A percentile compares a stretch with the other conserved stretches of the same genome.
Conservation (phyloP, 495 filamentous ascomycete genomes). For the Neurospora hispaniola region DNA sequence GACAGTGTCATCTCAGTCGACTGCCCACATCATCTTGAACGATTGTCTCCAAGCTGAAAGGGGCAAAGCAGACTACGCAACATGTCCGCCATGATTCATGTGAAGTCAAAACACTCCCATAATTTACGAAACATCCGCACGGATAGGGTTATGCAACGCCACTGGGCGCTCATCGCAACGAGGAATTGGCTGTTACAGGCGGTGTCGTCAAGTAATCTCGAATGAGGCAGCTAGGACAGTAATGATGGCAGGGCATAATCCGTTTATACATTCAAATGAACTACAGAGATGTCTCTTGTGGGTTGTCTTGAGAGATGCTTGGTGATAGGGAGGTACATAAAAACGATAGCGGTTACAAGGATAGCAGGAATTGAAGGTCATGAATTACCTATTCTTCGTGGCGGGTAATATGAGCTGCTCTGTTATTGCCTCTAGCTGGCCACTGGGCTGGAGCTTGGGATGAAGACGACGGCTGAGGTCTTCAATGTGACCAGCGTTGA, state of each 20-base stretch:
- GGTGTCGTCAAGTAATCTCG: neutral
- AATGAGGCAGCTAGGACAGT: neutral
- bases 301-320: neutral
- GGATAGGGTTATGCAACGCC: neutral
- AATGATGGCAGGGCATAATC: neutral
- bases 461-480: neutral
- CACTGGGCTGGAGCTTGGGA: neutral
- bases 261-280: neutral
- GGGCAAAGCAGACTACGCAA: neutral
- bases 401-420: neutral
- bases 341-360: neutral
- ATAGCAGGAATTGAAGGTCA: neutral
- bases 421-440: neutral
- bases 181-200: neutral
- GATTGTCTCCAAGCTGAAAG: neutral
- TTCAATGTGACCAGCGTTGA: neutral
- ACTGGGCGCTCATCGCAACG: neutral
- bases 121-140: neutral
- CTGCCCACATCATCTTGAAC: too few species aligned
- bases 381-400: too few species aligned
- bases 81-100: neutral
- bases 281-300: neutral
- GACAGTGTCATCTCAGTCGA: neutral
- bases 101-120: neutral
- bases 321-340: neutral